Evolutionary conservation across 805 yeast genomes (phyloP).

Genomic region (Candida hispaniensis): DNA sequence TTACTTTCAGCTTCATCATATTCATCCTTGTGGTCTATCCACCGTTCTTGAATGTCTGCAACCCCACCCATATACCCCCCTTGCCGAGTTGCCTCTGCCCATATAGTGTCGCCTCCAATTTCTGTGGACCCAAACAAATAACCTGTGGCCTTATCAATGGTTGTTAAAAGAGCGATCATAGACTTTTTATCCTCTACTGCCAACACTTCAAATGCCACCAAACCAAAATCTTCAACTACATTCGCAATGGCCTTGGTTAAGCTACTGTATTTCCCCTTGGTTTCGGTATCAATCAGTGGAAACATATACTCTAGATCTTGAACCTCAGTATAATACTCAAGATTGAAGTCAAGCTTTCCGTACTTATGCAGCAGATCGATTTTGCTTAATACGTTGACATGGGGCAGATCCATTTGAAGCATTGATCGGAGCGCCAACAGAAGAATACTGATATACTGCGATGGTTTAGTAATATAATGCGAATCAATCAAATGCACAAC

Average conservation of each 20-base stretch:
- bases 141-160: conserved; percentile 86
- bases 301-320: conserved; percentile 64
- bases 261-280: conserved; percentile 49
- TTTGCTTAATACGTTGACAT: conserved; percentile 83
- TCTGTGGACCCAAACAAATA: conserved; percentile 89
- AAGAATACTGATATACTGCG: conserved; percentile 76
- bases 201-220: conserved; percentile 80
- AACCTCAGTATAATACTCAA: conserved; percentile 85
- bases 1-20: conserved; percentile 74
- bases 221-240: conserved; percentile 72
- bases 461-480: conserved; percentile 69
- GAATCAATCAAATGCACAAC: conserved; percentile 85
- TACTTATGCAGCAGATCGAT: conserved; percentile 70
- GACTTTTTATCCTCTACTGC: conserved; percentile 85
- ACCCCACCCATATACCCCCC: conserved; percentile 41
- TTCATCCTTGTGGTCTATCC: conserved; percentile 76
- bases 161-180: conserved; percentile 71
- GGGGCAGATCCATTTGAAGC: conserved; percentile 89
- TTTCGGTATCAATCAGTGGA: conserved; percentile 63
- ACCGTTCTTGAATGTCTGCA: conserved; percentile 82
- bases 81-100: conserved; percentile 92
- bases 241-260: conserved; percentile 74
- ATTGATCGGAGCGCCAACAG: conserved; percentile 76
- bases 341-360: conserved; percentile 64
- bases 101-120: conserved; percentile 90